Conservation (phyloP, 331 rosid genomes). For the Quercus lobata region DNA sequence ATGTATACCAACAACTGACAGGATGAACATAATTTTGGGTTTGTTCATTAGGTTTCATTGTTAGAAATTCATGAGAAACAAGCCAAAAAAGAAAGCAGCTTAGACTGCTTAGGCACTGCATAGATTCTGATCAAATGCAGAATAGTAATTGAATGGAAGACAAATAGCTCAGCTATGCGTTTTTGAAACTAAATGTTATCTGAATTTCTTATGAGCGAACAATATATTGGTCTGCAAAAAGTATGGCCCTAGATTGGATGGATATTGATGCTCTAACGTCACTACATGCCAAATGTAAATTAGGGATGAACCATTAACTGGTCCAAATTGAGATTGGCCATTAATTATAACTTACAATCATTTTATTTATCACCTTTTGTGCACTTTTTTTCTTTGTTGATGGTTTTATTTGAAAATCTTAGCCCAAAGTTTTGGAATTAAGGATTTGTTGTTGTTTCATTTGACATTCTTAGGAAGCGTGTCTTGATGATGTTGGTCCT, state of each 20-base stretch:
- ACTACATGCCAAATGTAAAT: background rate
- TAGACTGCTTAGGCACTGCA: no score
- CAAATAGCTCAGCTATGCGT: background rate
- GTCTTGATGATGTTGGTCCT: slow-evolving; percentile 5
- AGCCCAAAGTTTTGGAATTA: background rate
- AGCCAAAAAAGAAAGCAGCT: background rate
- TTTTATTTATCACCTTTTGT: background rate
- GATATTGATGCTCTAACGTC: no score
- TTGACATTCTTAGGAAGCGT: background rate
- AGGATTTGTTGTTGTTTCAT: background rate
- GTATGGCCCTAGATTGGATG: background rate
- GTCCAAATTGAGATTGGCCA: background rate
- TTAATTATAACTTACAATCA: background rate
- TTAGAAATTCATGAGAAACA: background rate
- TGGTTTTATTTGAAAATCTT: background rate
- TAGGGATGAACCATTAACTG: background rate
- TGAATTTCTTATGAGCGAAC: background rate
- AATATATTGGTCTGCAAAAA: background rate
- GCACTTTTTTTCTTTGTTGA: background rate
- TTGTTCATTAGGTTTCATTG: background rate
- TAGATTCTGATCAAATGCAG: background rate
- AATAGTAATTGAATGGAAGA: background rate
- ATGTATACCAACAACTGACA: background rate
- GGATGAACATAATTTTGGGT: background rate
- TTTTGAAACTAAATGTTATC: background rate